Conservation (phyloP, 306 rosid species). For the Rosa lucieae region DNA sequence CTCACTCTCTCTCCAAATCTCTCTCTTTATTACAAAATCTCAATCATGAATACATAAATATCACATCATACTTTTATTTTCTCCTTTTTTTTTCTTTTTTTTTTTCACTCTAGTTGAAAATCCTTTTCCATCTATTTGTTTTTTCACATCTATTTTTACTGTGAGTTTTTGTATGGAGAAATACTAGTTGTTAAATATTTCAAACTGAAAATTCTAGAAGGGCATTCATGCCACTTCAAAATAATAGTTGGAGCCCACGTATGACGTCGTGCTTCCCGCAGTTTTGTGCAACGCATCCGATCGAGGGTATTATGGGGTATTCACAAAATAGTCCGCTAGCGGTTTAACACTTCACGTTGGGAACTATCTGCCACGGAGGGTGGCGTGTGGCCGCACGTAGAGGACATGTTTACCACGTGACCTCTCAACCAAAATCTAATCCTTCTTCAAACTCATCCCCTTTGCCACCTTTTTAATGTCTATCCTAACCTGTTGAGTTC, state of each 20-base stretch:
- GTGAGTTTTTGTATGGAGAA: too few relatives aligned
- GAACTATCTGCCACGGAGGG: not conserved
- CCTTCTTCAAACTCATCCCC: not conserved
- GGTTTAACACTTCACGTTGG: not conserved
- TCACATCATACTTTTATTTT: not conserved
- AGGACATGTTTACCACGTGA: constrained; percentile 13
- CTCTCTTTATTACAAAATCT: not conserved
- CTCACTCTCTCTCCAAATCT: constrained; percentile 1
- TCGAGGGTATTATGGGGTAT: not conserved
- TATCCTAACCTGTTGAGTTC: not conserved
- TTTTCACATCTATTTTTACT: not conserved
- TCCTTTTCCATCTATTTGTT: not conserved
- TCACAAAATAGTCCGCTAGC: not conserved
- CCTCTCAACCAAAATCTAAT: not conserved
- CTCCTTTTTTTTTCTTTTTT: not conserved
- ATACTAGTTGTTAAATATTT: too few relatives aligned
- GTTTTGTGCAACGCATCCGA: not conserved
- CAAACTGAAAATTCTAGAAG: not conserved
- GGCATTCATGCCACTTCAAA: constrained; percentile 2
- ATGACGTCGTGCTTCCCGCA: too few relatives aligned
- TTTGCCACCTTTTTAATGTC: not conserved
- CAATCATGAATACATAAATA: not conserved
- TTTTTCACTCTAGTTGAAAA: not conserved
- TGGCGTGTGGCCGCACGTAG: constrained; percentile 9
- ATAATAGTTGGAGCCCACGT: not conserved